A percentile compares a stretch with the other conserved stretches of the same genome.
Evolutionary conservation across 345 rosid genomes (phyloP).

Genomic region (Diplotaxis tenuifolia): DNA sequence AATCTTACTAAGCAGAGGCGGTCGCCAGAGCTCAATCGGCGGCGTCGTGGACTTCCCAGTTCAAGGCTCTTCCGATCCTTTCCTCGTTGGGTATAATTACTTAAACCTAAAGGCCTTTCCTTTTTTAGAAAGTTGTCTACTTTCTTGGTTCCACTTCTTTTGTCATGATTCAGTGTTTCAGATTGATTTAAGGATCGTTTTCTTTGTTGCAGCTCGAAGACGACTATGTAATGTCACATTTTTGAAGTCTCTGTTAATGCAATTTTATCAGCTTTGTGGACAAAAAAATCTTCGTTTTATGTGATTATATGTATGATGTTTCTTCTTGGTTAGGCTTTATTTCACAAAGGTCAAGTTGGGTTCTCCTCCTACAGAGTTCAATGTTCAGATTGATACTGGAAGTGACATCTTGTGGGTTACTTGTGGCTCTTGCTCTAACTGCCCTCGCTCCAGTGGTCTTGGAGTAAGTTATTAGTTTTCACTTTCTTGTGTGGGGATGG

Average conservation of each 20-base stretch:
- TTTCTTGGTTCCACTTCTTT: conserved; percentile 8
- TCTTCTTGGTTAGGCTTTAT: conserved; percentile 67
- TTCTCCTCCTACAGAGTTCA: conserved; percentile 92
- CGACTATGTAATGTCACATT: conserved; percentile 35
- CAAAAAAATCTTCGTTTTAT: neutral
- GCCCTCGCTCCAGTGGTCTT: conserved; percentile 87
- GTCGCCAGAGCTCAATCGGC: conserved; percentile 63
- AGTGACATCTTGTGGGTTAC: conserved; percentile 92
- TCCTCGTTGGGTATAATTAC: conserved; percentile 66
- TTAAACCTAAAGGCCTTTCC: neutral
- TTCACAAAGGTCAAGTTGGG: conserved; percentile 93
- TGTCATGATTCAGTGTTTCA: neutral
- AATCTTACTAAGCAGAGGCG: conserved; percentile 55
- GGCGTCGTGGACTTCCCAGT: conserved; percentile 53
- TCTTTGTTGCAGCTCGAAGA: conserved; percentile 41
- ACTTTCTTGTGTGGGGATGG: neutral
- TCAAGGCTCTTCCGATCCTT: conserved; percentile 86
- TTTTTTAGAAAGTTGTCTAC: neutral
- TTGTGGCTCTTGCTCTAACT: conserved; percentile 76
- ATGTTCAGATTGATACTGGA: conserved; percentile 97
- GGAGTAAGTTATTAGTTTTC: conserved; percentile 51
- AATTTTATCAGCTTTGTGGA: neutral
- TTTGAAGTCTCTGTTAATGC: conserved; percentile 36
- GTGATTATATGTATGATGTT: conserved; percentile 22
- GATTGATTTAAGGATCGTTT: conserved; percentile 5